phyloP scores from a whole-genome alignment of 768 basidiomycete species.

The Holtermannia corniformis region DNA sequence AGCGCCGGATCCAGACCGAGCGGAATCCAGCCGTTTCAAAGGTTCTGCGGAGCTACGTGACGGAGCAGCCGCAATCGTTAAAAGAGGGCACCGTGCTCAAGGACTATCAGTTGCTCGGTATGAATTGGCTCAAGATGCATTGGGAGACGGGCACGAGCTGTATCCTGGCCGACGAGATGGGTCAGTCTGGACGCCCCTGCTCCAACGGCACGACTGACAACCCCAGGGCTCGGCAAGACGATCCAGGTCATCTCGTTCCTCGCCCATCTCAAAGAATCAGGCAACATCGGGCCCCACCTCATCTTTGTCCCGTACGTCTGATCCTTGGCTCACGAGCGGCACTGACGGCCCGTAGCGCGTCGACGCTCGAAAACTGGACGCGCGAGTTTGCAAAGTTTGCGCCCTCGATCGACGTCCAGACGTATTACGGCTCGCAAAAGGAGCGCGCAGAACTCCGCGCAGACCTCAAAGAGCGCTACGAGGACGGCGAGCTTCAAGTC shows the following conservation, averaged over 20 bases:
- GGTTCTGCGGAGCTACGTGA: conserved; percentile 53
- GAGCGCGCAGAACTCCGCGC: conserved; percentile 67
- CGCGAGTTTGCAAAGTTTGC: conserved; percentile 89
- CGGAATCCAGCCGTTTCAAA: conserved; percentile 18
- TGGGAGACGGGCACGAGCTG: conserved; percentile 74
- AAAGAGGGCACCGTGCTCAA: conserved; percentile 66
- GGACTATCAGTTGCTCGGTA: conserved; percentile 93
- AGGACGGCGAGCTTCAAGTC: conserved; percentile 70
- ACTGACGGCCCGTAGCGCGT: conserved; percentile 52
- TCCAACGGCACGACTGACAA: background rate
- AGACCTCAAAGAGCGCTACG: conserved; percentile 54
- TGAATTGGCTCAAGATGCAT: conserved; percentile 91
- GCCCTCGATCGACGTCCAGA: conserved; percentile 71
- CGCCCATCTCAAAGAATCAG: conserved; percentile 71
- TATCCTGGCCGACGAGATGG: conserved; percentile 99
- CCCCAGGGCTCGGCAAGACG: conserved; percentile 87
- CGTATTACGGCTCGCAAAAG: conserved; percentile 88
- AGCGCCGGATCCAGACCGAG: conserved; percentile 4
- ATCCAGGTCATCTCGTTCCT: conserved; percentile 98
- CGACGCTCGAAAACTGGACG: conserved; percentile 97
- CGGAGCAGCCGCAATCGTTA: conserved; percentile 61
- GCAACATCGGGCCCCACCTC: conserved; percentile 74
- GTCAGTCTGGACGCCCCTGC: conserved; percentile 44
- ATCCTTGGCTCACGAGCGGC: background rate
- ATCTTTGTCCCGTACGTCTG: conserved; percentile 74